These are phyloP conservation scores for Corylus americana DNA, from an alignment of 306 rosid species.

Conservation along the genomic window DNA sequence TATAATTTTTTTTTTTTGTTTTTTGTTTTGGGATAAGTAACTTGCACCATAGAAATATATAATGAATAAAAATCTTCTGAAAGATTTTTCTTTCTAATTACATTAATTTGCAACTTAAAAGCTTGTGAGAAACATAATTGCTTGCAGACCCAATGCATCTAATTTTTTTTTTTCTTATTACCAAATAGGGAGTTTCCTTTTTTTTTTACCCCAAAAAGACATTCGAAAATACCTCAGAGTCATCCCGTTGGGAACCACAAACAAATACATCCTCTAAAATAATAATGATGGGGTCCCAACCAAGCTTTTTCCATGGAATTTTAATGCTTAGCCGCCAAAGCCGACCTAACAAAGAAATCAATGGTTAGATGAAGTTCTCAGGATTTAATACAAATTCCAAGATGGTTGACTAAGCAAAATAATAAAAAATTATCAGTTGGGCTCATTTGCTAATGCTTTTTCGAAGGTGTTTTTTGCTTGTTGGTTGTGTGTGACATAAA, in stretches of 20 bases:
- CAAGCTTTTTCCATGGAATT: slow-evolving; percentile 97
- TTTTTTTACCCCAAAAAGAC: background rate
- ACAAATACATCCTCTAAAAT: slow-evolving; percentile 74
- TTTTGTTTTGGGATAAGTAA: background rate
- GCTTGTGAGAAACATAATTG: background rate
- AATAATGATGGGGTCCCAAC: slow-evolving; percentile 87
- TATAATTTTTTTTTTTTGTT: background rate
- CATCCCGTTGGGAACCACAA: slow-evolving; percentile 84
- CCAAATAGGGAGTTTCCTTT: background rate
- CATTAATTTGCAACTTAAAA: background rate
- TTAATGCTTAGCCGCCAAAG: slow-evolving; percentile 92
- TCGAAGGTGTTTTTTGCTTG: too few species aligned
- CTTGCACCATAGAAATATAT: background rate
- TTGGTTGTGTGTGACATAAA: too few species aligned
- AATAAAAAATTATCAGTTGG: background rate
- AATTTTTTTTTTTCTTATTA: background rate
- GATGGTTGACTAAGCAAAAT: background rate
- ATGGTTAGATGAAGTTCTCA: slow-evolving; percentile 18
- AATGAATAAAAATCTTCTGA: background rate
- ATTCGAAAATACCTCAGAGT: slow-evolving; percentile 64
- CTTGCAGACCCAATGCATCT: background rate
- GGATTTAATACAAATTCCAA: slow-evolving; percentile 24
- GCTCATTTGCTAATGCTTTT: too few species aligned
- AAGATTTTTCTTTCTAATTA: background rate
- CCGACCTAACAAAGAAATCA: slow-evolving; percentile 56